A percentile compares a stretch with the other conserved stretches of the same genome.
Conservation (phyloP, 192 early-diverging fungal genomes). For the Coemansia sp. region DNA sequence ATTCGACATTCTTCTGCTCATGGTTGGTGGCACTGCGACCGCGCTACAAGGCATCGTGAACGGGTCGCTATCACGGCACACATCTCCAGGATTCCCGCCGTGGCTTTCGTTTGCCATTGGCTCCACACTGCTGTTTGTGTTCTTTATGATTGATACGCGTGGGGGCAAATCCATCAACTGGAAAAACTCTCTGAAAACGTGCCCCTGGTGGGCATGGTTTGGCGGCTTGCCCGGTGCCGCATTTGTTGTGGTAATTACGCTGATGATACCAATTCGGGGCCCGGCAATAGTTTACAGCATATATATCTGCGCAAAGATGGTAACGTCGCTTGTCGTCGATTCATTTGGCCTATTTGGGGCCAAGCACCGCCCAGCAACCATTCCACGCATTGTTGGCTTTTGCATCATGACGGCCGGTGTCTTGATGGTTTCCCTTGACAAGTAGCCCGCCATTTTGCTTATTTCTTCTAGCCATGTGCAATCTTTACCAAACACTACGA, state of each 20-base stretch:
- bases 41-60: slow-evolving; percentile 23
- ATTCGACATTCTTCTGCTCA: slow-evolving; percentile 12
- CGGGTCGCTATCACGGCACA: slow-evolving; percentile 16
- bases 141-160: slow-evolving; percentile 21
- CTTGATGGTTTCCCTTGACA: slow-evolving; percentile 21
- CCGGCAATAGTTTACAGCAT: slow-evolving; percentile 21
- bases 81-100: slow-evolving; percentile 16
- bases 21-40: slow-evolving; percentile 13
- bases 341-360: slow-evolving; percentile 21
- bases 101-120: slow-evolving; percentile 28
- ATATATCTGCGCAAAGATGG: slow-evolving; percentile 21
- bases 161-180: slow-evolving; percentile 25
- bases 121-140: slow-evolving; percentile 17
- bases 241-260: slow-evolving; percentile 22
- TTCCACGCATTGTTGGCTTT: slow-evolving; percentile 15
- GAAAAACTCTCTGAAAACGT: slow-evolving; percentile 17
- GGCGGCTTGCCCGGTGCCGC: slow-evolving; percentile 22
- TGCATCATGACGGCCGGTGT: slow-evolving; percentile 18
- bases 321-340: slow-evolving; percentile 18
- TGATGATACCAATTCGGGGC: slow-evolving; percentile 23
- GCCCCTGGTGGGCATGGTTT: slow-evolving; percentile 26
- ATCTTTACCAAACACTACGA: no score
- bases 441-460: background rate
- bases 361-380: slow-evolving; percentile 20
- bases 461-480: no score